These are phyloP conservation scores for Acanthamoeba royreba DNA, from an alignment of 208 protist genomes.

Conservation along the genomic window DNA sequence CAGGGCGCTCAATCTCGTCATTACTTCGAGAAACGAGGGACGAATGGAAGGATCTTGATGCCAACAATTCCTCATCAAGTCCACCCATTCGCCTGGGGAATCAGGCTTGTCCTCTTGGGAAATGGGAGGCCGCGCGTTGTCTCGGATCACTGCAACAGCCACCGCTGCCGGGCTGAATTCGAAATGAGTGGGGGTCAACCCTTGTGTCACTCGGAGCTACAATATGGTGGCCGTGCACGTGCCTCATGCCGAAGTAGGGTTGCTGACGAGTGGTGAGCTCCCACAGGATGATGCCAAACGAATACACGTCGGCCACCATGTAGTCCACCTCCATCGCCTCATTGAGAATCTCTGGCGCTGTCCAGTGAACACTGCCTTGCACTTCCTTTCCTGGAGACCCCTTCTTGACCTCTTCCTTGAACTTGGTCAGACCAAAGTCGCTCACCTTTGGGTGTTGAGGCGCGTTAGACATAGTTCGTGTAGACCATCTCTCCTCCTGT, in stretches of 20 bases:
- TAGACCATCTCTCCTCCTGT: not conserved
- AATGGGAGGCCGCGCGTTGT: not conserved
- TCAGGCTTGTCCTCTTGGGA: not conserved
- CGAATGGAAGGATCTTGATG: not conserved
- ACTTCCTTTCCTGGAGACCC: not conserved
- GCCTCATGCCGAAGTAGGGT: constrained; percentile 15
- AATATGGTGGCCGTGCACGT: not conserved
- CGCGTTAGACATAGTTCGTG: not conserved
- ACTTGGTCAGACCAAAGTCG: constrained; percentile 15
- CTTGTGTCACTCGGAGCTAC: not conserved
- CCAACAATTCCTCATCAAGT: not conserved
- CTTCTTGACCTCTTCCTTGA: not conserved
- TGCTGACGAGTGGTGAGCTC: not conserved
- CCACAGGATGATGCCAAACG: constrained; percentile 8
- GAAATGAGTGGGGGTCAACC: not conserved
- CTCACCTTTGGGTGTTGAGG: not conserved
- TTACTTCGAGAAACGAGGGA: not conserved
- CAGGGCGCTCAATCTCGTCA: not conserved
- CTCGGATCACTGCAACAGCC: not conserved
- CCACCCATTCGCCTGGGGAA: not conserved
- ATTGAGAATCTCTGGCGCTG: constrained; percentile 18
- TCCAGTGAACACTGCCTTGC: not conserved
- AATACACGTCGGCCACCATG: not conserved
- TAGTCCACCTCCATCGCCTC: not conserved
- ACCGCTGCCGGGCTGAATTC: not conserved